Conservation (phyloP, 495 filamentous ascomycete species). For the Margaritispora aquatica region DNA sequence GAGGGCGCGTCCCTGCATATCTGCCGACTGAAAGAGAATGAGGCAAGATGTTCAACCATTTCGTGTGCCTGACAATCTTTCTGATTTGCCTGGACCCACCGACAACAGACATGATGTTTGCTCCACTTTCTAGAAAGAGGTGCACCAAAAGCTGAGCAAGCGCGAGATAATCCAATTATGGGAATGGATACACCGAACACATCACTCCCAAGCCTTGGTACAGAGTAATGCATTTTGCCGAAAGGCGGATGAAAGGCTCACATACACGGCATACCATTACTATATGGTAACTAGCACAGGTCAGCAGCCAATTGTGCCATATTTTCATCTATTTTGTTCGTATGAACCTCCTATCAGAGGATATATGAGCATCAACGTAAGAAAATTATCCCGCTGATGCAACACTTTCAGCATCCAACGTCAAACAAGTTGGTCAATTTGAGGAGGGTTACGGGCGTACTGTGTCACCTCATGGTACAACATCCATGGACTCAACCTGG, state of each 20-base stretch:
- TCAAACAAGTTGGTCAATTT: not conserved
- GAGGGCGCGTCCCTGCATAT: not conserved
- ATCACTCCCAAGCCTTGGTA: not conserved
- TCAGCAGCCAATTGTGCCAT: not conserved
- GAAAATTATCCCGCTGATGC: no score
- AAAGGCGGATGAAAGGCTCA: not conserved
- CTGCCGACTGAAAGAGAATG: not conserved
- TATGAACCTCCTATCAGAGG: not conserved
- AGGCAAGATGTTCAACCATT: not conserved
- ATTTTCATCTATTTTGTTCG: not conserved
- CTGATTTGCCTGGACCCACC: not conserved
- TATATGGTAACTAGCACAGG: not conserved
- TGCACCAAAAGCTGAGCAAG: not conserved
- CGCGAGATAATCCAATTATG: not conserved
- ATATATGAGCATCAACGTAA: not conserved
- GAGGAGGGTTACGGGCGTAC: not conserved
- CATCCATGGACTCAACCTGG: not conserved
- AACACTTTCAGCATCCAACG: not conserved
- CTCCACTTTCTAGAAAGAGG: not conserved
- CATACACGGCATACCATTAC: not conserved
- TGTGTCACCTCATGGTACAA: not conserved
- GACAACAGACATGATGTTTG: not conserved
- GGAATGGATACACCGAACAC: not conserved
- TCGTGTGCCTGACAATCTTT: not conserved
- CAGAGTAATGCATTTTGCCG: not conserved